phyloP scores from a whole-genome alignment of 352 stramenopile genomes.

The Globisporangium nunn region DNA sequence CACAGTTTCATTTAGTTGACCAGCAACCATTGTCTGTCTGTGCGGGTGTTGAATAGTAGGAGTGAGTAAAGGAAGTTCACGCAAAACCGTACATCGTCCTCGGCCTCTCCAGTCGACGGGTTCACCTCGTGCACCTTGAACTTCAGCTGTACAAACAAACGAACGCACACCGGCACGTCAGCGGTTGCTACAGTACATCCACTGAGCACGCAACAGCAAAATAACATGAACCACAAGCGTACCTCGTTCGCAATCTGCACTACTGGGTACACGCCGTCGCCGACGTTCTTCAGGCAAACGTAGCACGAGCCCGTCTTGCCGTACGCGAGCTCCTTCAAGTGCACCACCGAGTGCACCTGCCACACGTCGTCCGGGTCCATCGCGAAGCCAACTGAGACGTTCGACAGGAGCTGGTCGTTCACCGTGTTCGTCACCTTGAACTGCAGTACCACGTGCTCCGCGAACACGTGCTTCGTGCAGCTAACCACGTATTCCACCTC shows the following conservation, averaged over 20 bases:
- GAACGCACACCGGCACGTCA: not conserved
- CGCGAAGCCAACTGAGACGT: conserved; percentile 90
- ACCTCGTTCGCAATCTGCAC: conserved; percentile 91
- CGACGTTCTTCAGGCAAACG: conserved; percentile 86
- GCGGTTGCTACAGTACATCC: not conserved
- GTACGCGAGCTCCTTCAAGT: conserved; percentile 86
- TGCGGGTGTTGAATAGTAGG: not conserved
- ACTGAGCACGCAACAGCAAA: not conserved
- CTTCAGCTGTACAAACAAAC: conserved; percentile 61
- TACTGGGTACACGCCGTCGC: conserved; percentile 68
- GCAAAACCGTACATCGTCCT: conserved; percentile 48
- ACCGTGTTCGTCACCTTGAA: conserved; percentile 99
- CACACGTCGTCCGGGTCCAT: conserved; percentile 90
- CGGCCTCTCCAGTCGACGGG: conserved; percentile 88
- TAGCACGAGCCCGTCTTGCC: conserved; percentile 93
- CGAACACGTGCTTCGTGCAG: conserved; percentile 97
- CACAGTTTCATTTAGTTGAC: not conserved
- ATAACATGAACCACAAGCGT: not conserved
- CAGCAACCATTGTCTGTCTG: too few relatives aligned
- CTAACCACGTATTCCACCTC: conserved; percentile 98
- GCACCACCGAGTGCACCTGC: conserved; percentile 87
- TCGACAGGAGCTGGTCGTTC: conserved; percentile 94
- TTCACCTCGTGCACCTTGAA: conserved; percentile 95
- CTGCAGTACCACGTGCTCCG: conserved; percentile 94
- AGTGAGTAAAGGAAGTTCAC: conserved; percentile 3